Evolutionary conservation across 2,329 filamentous ascomycete species (phyloP).

Genomic region (Purpureocillium takamizusanense): DNA sequence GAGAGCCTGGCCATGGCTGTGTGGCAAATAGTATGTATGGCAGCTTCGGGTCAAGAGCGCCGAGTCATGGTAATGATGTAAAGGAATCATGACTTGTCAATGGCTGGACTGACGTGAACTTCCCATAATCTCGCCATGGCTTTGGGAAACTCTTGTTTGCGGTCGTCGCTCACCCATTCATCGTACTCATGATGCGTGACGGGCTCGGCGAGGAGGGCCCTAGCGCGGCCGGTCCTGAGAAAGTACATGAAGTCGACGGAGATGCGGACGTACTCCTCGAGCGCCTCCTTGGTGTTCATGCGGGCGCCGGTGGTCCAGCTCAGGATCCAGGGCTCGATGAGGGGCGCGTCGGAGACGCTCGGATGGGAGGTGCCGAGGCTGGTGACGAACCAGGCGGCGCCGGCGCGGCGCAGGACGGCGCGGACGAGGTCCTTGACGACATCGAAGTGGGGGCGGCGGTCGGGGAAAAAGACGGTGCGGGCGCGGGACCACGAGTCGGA

Average conservation of each 20-base stretch:
- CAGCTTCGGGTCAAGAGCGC: too few relatives aligned
- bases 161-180: conserved; percentile 28
- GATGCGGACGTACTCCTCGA: conserved; percentile 51
- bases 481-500: conserved; percentile 55
- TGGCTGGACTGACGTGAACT: conserved; percentile 27
- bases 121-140: conserved; percentile 30
- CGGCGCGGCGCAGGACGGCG: conserved; percentile 31
- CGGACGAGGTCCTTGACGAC: conserved; percentile 48
- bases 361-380: conserved; percentile 49
- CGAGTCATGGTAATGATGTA: background rate
- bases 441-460: conserved; percentile 56
- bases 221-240: conserved; percentile 28
- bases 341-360: conserved; percentile 56
- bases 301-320: conserved; percentile 52
- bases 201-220: conserved; percentile 39
- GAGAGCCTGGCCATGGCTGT: too few relatives aligned
- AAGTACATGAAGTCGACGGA: conserved; percentile 49
- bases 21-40: too few relatives aligned
- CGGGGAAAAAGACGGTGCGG: conserved; percentile 49
- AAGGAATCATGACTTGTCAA: conserved; percentile 1
- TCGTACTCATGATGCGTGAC: conserved; percentile 33
- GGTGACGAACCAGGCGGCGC: conserved; percentile 45
- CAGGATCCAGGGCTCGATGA: conserved; percentile 53
- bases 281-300: conserved; percentile 45
- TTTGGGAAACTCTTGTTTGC: conserved; percentile 19